Conservation (phyloP, 169 alveolate genomes). For the Eimeria mitis region DNA sequence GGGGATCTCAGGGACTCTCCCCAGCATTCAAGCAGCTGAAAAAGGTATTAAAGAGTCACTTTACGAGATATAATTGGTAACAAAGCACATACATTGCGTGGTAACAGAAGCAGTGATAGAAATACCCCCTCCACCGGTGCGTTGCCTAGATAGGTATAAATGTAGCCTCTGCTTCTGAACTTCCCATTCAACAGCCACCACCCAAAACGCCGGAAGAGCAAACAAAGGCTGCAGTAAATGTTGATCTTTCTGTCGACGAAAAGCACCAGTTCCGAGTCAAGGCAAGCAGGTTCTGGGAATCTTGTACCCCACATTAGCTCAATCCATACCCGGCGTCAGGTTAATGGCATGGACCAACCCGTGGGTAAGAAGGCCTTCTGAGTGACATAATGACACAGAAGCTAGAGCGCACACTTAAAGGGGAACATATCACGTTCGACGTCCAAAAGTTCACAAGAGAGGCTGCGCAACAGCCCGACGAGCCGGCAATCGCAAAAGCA, state of each 20-base stretch:
- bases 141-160: neutral
- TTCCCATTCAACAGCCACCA: slow-evolving; percentile 19
- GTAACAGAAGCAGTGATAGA: slow-evolving; percentile 63
- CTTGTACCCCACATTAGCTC: neutral
- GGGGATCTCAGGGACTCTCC: slow-evolving; percentile 62
- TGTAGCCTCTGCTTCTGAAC: no score
- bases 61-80: neutral
- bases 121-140: slow-evolving; percentile 77
- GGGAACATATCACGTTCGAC: slow-evolving; percentile 50
- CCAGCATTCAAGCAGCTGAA: slow-evolving; percentile 76
- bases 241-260: slow-evolving; percentile 67
- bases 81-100: neutral
- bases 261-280: slow-evolving; percentile 43
- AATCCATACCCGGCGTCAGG: slow-evolving; percentile 13
- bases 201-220: slow-evolving; percentile 17
- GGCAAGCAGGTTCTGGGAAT: neutral
- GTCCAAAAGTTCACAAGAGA: slow-evolving; percentile 52
- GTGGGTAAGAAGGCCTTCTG: slow-evolving; percentile 57
- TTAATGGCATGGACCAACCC: slow-evolving; percentile 80
- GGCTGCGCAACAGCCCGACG: slow-evolving; percentile 57
- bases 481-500: slow-evolving; percentile 28
- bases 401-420: neutral
- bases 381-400: neutral
- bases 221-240: slow-evolving; percentile 62
- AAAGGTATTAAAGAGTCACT: slow-evolving; percentile 20